phyloP scores from a whole-genome alignment of 2,329 filamentous ascomycete genomes.

The Cylindrodendrum hubeiense region DNA sequence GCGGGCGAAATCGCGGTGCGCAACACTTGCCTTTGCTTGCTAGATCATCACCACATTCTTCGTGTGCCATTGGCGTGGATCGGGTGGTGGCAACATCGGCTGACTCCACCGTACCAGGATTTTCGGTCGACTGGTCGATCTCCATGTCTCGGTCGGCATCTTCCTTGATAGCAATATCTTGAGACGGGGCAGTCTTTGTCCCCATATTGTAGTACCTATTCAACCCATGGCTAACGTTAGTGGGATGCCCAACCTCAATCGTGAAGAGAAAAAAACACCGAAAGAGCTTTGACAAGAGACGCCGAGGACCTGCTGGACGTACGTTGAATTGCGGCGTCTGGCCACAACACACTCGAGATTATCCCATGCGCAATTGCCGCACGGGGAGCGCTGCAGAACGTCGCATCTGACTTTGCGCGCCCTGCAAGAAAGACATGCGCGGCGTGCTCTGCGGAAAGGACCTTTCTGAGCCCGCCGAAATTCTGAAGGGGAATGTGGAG shows the following conservation, averaged over 20 bases:
- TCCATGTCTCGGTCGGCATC: neutral
- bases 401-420: slow-evolving; percentile 92
- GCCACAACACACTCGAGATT: slow-evolving; percentile 66
- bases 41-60: neutral
- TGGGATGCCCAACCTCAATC: neutral
- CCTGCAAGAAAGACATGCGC: slow-evolving; percentile 88
- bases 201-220: neutral
- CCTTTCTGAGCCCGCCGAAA: slow-evolving; percentile 51
- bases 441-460: slow-evolving; percentile 83
- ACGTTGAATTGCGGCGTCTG: neutral
- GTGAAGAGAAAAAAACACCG: neutral
- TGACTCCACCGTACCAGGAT: neutral
- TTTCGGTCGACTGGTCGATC: neutral
- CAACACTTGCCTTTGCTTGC: neutral
- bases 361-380: slow-evolving; percentile 86
- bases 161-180: neutral
- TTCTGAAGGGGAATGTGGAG: neutral
- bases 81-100: neutral
- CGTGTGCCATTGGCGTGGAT: neutral
- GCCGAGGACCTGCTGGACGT: neutral
- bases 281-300: neutral
- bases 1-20: neutral
- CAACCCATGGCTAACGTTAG: neutral
- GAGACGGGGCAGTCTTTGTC: neutral
- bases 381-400: slow-evolving; percentile 87